Evolutionary conservation across 2,329 filamentous ascomycete genomes (phyloP), one percentile per base, ranked within the genome.

Genomic region (Cyphellophora attinorum): DNA sequence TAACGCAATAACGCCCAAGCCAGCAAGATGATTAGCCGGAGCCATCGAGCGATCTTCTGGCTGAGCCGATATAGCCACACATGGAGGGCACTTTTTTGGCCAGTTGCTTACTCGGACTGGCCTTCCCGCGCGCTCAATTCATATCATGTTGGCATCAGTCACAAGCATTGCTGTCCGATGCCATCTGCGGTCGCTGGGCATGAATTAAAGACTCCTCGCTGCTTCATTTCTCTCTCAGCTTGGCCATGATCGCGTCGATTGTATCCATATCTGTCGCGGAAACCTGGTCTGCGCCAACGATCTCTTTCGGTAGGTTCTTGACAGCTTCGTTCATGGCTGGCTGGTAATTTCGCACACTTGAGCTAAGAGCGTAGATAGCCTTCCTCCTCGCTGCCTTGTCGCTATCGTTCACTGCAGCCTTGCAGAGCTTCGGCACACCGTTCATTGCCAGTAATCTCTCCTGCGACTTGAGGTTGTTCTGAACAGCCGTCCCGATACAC

Each of bases 401-500:
- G 44, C 79, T 64, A 39, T 76, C 76, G 28, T 73, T 67, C 19
- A 69, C 64, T 5, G 75, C 70, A 44, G 94, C 55, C 32, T 68
- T 65, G 6, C 85, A 76, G 14, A 98, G 70, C 19, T 61, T 70
- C 23, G 79, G 73, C 18, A 95, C 65, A 3, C 79, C 85, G 19
- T 81, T 82, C 18, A 71, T 50, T 5, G 66, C 63, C 11, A 78
- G 55, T 13, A 77, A 57, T 52, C 74, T 75, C 62, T 91, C 84
- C 63, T 98, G 91, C 33, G 76, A 79, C 55, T 80, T 81, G 48
- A 74, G 71, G 59, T 98, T 96, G 65, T 98, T 98, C 69, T 96
- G 88, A 40, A 98, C 91, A 6, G 91, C 89, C 5, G 88, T 95
- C 33, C 85, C 85, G 39, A 91, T 67, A 63, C 86, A 95, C 84